Base-by-base conservation (phyloP, 192 early-diverging fungal species). In the Backusella luteola region DNA sequence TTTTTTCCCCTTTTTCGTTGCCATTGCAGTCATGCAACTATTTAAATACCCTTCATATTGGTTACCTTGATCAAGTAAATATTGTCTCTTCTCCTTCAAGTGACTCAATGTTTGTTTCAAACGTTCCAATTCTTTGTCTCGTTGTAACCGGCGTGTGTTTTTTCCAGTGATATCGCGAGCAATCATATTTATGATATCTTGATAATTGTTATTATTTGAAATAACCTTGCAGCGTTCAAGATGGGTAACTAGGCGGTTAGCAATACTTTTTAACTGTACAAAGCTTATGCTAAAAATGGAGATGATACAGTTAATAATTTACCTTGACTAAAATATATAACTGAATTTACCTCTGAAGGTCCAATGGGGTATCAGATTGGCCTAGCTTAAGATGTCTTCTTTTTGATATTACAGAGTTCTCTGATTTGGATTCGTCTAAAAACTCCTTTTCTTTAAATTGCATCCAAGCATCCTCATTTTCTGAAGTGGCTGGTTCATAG, bases 131-230 rank as follows among this genome's bases (percentile, higher is more conserved):
- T 99, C 97, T 0, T 79, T 81, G 11, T 90, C 84, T 42, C 95
- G 86, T 77, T 94, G 90, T 52, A 89, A 85, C 23, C 98, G 90
- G 11, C 96, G 90, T 36, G 91, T 85, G 74, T 96, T 92, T 84
- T 98, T 98, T 67, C 93, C 97, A 34, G 94, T 86, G 83, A 99
- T 96, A 79, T 99, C 97, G 53, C 90, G 85, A 1, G 95, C 98
- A 81, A 99, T 97, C 29, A 91, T 86, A 76, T 97, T 97, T 46
- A 99, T 87, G 89, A 99, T 91, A 67, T 93, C 93, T 83, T 98
- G 97, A 85, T 98, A 98, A 29, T 90, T 87, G 79, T 97, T 93
- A 70, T 80, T 77, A 41, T 90, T 87, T 0, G 80, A 84, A 32
- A 97, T 90, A 75, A 89, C 84, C 19, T 91, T 89, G 63, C 90